Conservation (phyloP, 139 green algal genomes). For the Coelastrella sp. region DNA sequence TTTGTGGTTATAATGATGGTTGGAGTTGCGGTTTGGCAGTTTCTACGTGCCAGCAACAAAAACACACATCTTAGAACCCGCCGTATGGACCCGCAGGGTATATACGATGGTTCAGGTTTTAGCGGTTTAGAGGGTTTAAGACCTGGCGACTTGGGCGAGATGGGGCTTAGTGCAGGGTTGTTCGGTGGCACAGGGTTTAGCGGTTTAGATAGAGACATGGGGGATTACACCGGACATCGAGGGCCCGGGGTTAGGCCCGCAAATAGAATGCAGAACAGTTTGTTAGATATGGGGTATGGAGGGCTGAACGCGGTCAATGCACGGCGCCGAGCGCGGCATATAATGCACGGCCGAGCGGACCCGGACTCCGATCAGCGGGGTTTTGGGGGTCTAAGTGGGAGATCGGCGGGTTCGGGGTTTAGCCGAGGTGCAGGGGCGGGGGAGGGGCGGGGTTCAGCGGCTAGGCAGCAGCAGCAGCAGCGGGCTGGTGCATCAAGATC, state of each 20-base stretch:
- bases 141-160: background rate
- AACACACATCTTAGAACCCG: background rate
- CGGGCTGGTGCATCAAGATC: no score
- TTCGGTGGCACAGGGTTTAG: background rate
- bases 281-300: conserved; percentile 1
- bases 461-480: background rate
- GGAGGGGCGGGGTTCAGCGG: background rate
- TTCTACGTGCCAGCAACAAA: conserved; percentile 34
- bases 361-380: background rate
- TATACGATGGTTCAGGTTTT: background rate
- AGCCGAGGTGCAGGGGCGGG: background rate
- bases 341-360: background rate
- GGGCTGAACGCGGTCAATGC: background rate
- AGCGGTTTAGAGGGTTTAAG: background rate
- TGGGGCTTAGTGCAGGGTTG: background rate
- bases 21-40: conserved; percentile 34
- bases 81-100: background rate
- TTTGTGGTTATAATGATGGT: conserved; percentile 43
- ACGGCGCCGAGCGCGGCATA: background rate
- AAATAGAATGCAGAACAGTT: background rate
- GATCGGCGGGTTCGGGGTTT: no score
- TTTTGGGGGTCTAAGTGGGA: background rate
- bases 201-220: conserved; percentile 18
- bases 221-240: background rate
- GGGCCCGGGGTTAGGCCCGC: no score